Base-by-base conservation (phyloP, 208 protist species). In the Crithidia acanthocephali region DNA sequence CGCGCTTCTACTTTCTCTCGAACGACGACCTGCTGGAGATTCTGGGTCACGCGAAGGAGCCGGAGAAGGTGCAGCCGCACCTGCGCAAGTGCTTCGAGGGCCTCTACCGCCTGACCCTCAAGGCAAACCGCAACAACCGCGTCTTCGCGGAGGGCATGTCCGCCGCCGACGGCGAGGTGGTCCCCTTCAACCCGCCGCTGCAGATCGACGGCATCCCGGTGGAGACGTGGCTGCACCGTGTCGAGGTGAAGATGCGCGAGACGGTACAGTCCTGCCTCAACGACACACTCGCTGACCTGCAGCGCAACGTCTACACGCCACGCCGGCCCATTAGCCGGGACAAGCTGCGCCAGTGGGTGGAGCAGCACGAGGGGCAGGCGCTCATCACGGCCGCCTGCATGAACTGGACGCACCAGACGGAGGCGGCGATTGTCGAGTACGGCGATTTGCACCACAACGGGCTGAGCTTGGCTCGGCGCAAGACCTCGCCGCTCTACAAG, bases 21-120 rank as follows among this genome's bases (percentile, higher is more conserved):
- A 98, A 99, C 74, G 95, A 99, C 77, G 98, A 99, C 77, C 68
- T 99, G 68, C 88, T 99, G 22, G 97, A 99, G 87, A 99, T 99
- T 59, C 85, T 99, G 8, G 98, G 98, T 9, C 95, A 99, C 87
- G 89, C 92, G 47, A 97, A 98, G 59, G 98, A 99, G 58, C 98
- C 98, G 2, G 72, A 87, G 62, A 98, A 98, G 78, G 97, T 99
- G 58, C 95, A 99, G 91, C 90, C 90, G 37, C 98, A 99, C 79
- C 76, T 99, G 48, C 94, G 97, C 58, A 99, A 99, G 86, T 99
- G 96, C 86, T 99, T 99, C 79, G 97, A 99, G 72, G 98, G 90
- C 15, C 87, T 99, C 22, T 93, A 97, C 72, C 74, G 82, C 23
- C 84, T 99, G 13, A 79, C 93, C 27, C 83, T 99, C 44, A 91